A percentile compares a stretch with the other conserved stretches of the same genome.
These are phyloP conservation scores for Phytophthora pisi DNA, from an alignment of 352 stramenopile genomes.

Conservation along the genomic window DNA sequence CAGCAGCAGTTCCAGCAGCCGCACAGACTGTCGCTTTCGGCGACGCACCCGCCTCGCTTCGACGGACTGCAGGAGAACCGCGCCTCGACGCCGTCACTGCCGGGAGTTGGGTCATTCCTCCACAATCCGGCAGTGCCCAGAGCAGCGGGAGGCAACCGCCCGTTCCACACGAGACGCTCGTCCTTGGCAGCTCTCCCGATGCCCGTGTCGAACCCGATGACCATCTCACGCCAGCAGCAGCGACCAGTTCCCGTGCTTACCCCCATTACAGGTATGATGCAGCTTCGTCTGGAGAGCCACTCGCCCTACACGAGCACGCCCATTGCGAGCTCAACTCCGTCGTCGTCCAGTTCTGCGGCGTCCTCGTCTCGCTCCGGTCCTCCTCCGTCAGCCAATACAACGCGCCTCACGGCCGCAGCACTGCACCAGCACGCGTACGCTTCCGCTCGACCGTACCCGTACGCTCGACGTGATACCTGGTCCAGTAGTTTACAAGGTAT, in stretches of 20 bases:
- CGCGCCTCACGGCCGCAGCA: constrained; percentile 37
- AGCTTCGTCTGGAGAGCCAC: constrained; percentile 61
- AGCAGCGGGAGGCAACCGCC: constrained; percentile 27
- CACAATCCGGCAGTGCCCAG: constrained; percentile 23
- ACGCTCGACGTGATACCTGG: constrained; percentile 44
- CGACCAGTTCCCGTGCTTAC: constrained; percentile 51
- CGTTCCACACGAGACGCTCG: constrained; percentile 49
- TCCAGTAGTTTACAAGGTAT: constrained; percentile 35
- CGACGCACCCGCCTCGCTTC: constrained; percentile 43
- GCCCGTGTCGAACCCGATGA: constrained; percentile 40
- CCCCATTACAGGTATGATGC: constrained; percentile 78
- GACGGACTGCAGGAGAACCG: constrained; percentile 37
- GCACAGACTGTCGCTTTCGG: constrained; percentile 37
- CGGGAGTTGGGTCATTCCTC: constrained; percentile 45
- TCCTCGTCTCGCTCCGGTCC: constrained; percentile 21
- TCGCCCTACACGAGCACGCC: constrained; percentile 32
- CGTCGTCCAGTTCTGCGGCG: constrained; percentile 32
- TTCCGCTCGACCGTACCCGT: constrained; percentile 49
- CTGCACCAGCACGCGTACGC: constrained; percentile 60
- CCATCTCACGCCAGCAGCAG: constrained; percentile 21
- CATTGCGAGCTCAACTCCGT: constrained; percentile 27
- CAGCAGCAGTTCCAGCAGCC: constrained; percentile 29
- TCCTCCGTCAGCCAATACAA: constrained; percentile 18
- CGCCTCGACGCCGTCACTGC: constrained; percentile 38
- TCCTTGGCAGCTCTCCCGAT: constrained; percentile 60